These are phyloP conservation scores for Sambucus nigra DNA, from an alignment of 129 eudicot genomes.

Conservation along the genomic window DNA sequence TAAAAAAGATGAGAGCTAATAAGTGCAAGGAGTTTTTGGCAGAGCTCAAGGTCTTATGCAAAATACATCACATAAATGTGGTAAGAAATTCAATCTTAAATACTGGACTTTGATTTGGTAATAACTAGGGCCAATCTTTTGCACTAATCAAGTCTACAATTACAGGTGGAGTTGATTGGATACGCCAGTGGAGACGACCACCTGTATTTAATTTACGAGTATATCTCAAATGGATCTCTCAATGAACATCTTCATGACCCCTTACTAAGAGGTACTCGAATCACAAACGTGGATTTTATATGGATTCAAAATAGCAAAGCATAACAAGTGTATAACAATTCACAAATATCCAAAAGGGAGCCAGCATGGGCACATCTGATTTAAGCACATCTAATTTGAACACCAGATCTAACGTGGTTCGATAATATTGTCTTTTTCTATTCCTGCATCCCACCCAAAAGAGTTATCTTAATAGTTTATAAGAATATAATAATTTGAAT, in stretches of 20 bases:
- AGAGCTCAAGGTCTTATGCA: slow-evolving; percentile 40
- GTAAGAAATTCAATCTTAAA: slow-evolving; percentile 15
- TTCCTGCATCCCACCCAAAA: too few relatives aligned
- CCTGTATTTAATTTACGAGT: slow-evolving; percentile 33
- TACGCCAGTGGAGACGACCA: slow-evolving; percentile 40
- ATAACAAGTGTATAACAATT: too few relatives aligned
- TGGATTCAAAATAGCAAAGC: too few relatives aligned
- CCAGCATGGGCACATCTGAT: too few relatives aligned
- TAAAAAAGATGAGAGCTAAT: slow-evolving; percentile 34
- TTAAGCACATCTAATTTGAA: too few relatives aligned
- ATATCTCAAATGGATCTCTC: slow-evolving; percentile 30
- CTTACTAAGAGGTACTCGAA: slow-evolving; percentile 21
- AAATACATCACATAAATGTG: slow-evolving; percentile 39
- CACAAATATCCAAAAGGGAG: background rate
- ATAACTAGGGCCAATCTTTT: background rate
- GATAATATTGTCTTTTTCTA: background rate
- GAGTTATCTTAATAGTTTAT: too few relatives aligned
- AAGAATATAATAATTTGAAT: too few relatives aligned
- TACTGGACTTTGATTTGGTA: background rate
- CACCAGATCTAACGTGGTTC: too few relatives aligned
- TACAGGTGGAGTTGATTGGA: slow-evolving; percentile 34
- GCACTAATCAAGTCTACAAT: background rate
- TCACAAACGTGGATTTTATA: background rate
- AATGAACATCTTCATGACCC: slow-evolving; percentile 36
- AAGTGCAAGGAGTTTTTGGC: slow-evolving; percentile 38